A percentile compares a stretch with the other conserved stretches of the same genome.
Evolutionary conservation across 441 rosid species (phyloP).

Genomic region (Gossypium lobatum): DNA sequence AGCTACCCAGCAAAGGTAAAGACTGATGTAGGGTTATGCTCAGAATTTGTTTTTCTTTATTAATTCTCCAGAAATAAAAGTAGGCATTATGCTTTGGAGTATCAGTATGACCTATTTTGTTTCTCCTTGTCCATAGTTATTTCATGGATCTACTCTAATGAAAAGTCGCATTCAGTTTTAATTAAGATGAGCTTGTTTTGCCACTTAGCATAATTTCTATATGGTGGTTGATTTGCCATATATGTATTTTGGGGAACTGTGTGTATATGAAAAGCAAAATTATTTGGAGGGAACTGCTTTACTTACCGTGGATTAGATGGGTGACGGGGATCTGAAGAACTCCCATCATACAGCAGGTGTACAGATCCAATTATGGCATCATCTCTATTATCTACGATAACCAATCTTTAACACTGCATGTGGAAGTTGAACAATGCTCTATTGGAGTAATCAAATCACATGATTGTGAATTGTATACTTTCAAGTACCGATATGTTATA

Average conservation of each 20-base stretch:
- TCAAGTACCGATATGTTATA: no score
- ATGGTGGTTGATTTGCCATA: background rate
- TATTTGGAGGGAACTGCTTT: background rate
- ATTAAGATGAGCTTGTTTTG: background rate
- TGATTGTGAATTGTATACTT: no score
- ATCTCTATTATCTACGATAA: no score
- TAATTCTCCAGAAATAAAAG: constrained; percentile 19
- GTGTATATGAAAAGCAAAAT: background rate
- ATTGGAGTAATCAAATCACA: no score
- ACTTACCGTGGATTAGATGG: background rate
- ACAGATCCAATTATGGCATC: background rate
- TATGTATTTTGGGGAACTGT: background rate
- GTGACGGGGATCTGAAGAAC: background rate
- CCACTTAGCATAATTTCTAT: background rate
- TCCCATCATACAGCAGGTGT: background rate
- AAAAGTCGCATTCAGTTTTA: constrained; percentile 4
- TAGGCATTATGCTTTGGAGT: background rate
- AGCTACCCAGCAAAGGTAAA: constrained; percentile 1
- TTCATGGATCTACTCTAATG: background rate
- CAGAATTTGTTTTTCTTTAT: constrained; percentile 5
- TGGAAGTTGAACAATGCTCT: no score
- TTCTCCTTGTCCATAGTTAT: background rate
- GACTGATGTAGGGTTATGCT: constrained; percentile 17
- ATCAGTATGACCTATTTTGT: background rate
- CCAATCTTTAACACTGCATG: no score